Base-by-base conservation (phyloP, 495 filamentous ascomycete species). In the Massariosphaeria phaeospora region DNA sequence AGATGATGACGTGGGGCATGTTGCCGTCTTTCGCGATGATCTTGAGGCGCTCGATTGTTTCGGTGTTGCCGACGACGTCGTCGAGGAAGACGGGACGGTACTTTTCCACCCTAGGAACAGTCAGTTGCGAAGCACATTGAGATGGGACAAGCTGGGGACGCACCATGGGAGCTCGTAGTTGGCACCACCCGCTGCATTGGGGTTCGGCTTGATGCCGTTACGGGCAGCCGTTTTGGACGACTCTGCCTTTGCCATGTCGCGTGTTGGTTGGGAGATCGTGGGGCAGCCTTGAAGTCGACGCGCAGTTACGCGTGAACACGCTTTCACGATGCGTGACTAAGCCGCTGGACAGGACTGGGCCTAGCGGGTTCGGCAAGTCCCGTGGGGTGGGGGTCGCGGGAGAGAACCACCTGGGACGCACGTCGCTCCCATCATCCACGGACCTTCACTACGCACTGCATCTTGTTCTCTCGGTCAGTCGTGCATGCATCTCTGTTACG, bases 1-100 rank as follows among this genome's bases (percentile, higher is more conserved):
- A 96, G 65, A 99, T 99, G 70, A 99, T 99, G 67, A 99, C 76
- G 71, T 99, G 93, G 5, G 93, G 93, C 88, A 99, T 96, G 73
- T 99, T 99, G 62, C 93, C 93, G 76, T 99, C 93, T 70, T 90
- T 93, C 15, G 94, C 91, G 61, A 99, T 99, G 62, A 99, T 97
- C 70, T 99, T 97, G 61, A 99, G 75, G 17, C 93, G 86, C 70
- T 96, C 94, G 62, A 99, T 84, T 0, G 93, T 99, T 68, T 99
- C 93, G 11, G 84, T 94, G 68, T 99, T 99, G 55, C 93, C 93
- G 48, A 97, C 94, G 43, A 99, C 82, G 67, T 99, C 93, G 73
- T 96, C 89, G 29, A 99, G 84, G 74, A 89, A 88, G 44, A 91
- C 75, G 0, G 93, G 93, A 35, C 93, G 82, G 72, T 99, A 99